A percentile compares a stretch with the other conserved stretches of the same genome.
phyloP scores from a whole-genome alignment of 2,329 filamentous ascomycete genomes.

The Clarireedia sp. region DNA sequence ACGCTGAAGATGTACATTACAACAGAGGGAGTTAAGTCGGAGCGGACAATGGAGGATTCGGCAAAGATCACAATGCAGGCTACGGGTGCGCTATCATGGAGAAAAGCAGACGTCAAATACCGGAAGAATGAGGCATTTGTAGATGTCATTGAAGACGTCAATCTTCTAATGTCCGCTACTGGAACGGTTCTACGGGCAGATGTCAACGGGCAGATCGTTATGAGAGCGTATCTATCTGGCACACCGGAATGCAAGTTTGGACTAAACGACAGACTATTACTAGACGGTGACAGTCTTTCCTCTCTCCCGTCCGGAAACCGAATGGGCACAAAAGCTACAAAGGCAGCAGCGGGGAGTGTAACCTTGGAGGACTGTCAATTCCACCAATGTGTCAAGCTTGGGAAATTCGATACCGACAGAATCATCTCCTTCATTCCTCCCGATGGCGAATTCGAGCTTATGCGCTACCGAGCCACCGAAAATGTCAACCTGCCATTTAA shows the following conservation, averaged over 20 bases:
- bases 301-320: conserved; percentile 66
- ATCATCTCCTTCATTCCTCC: conserved; percentile 97
- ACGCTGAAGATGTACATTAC: conserved; percentile 99
- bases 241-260: conserved; percentile 99
- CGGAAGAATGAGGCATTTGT: conserved; percentile 99
- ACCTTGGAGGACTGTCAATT: conserved; percentile 98
- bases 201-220: conserved; percentile 94
- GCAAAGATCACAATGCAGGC: conserved; percentile 99
- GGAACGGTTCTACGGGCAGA: conserved; percentile 92
- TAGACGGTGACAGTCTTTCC: conserved; percentile 67
- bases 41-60: conserved; percentile 78
- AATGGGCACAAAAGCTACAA: conserved; percentile 79
- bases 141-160: conserved; percentile 98
- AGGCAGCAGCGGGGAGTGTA: conserved; percentile 90
- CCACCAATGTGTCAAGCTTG: conserved; percentile 96
- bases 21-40: conserved; percentile 95
- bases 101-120: conserved; percentile 95
- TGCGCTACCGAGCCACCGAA: conserved; percentile 96
- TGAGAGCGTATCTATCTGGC: conserved; percentile 94
- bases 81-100: conserved; percentile 92
- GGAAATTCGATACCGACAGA: conserved; percentile 91
- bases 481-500: conserved; percentile 99
- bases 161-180: conserved; percentile 96
- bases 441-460: conserved; percentile 96
- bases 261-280: conserved; percentile 84